Base-by-base conservation (phyloP, 768 basidiomycete species). In the Tephrocybe sp. region DNA sequence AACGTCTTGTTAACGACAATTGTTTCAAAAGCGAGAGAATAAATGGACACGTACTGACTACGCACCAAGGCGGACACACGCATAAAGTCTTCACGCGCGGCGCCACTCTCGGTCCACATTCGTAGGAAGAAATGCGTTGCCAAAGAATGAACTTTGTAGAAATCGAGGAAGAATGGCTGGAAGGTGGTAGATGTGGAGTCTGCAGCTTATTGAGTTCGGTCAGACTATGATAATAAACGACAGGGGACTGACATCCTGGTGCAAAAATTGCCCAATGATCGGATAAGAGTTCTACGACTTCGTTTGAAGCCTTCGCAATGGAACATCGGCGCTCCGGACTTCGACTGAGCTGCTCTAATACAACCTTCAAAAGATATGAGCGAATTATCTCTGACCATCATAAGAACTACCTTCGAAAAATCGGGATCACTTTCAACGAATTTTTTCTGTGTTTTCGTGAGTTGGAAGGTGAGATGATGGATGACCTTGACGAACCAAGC, bases 101-200 rank as follows among this genome's bases (percentile, higher is more conserved):
- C 88, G 11, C 86, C 84, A 59, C 88, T 89, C 63, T 95, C 93
- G 57, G 77, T 80, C 91, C 91, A 95, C 83, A 95, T 92, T 27
- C 90, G 80, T n/a, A 91, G 69, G 68, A 94, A 94, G 72, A 94
- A 94, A 39, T 80, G 80, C 3, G 85, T 82, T 4, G 88, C 87
- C n/a, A 93, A 70, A 9, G 77, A 72, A 65, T 97, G 93, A 4
- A 92, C 84, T 54, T 78, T 83, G 61, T 79, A 77, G 61, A 94
- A 90, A 57, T 89, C 88, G 55, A 94, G 76, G 69, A 94, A 88
- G 69, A 92, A 91, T 0, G 91, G 91, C 54, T 89, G 84, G 64
- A 90, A 92, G 2, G 82, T 79, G 2, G 87, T 87, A 3, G 88
- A 83, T 2, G 88, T 86, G 2, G 90, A 84, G 64, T 91, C 90